Percentiles rank a stretch among this genome's conserved stretches.
These are phyloP conservation scores for Debaryomycetaceae sp. DNA, from an alignment of 1,139 yeast species.

Conservation along the genomic window DNA sequence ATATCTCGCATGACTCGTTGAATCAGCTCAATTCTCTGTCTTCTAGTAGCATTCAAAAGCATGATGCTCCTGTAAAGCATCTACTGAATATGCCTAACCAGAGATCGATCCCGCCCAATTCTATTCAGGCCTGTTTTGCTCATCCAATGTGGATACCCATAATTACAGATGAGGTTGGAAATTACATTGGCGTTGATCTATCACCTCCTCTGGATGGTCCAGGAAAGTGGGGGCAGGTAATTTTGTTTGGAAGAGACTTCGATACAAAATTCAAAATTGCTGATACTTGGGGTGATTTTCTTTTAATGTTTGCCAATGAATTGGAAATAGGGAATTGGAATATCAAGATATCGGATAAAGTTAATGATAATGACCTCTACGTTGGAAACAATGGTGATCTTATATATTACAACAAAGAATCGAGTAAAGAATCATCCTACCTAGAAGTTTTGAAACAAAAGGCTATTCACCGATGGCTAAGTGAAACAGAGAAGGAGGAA, in stretches of 20 bases:
- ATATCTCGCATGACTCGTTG: neutral
- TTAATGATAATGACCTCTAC: conserved; percentile 42
- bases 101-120: conserved; percentile 69
- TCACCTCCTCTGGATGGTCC: conserved; percentile 65
- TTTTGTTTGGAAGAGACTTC: conserved; percentile 84
- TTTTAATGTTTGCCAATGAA: conserved; percentile 78
- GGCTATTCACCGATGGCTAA: conserved; percentile 31
- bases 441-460: conserved; percentile 55
- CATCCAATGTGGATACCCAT: conserved; percentile 90
- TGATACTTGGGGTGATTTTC: conserved; percentile 81
- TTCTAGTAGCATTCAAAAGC: neutral
- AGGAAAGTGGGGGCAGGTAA: conserved; percentile 81
- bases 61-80: neutral
- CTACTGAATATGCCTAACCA: conserved; percentile 49
- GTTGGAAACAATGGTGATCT: conserved; percentile 70
- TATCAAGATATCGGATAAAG: conserved; percentile 48
- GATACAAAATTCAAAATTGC: conserved; percentile 80
- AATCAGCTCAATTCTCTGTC: conserved; percentile 2
- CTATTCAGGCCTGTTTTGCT: conserved; percentile 71
- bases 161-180: conserved; percentile 83
- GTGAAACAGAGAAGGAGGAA: conserved; percentile 15
- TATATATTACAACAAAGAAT: conserved; percentile 51
- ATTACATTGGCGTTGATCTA: conserved; percentile 84
- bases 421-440: conserved; percentile 54
- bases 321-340: conserved; percentile 75